Base-by-base conservation (phyloP, 495 filamentous ascomycete species). In the Penicillium mononematosum region DNA sequence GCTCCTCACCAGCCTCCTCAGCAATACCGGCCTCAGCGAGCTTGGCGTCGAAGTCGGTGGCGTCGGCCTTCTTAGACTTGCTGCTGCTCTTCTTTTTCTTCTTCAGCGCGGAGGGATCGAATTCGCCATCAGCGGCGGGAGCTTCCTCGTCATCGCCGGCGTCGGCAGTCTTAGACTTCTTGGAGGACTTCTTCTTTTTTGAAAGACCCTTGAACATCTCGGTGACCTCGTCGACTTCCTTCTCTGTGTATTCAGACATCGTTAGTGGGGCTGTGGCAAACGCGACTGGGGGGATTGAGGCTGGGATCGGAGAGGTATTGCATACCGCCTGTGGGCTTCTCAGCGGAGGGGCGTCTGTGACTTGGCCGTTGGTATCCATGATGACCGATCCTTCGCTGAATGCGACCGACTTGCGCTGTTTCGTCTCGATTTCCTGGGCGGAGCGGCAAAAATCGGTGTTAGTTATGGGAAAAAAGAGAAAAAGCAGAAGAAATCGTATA, bases 371-470 rank as follows among this genome's bases (percentile, higher is more conserved):
- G 67, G 83, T 83, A 76, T 93, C 87, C 63, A 95, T 90, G 64
- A 95, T 86, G 58, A 88, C 84, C 49, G 87, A 78, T 59, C 87
- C 89, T 73, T 92, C 89, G 66, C 85, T 90, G 73, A 96, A 96
- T 31, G 90, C 88, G 63, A 96, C 92, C 34, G 89, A 93, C 70
- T 96, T 96, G 74, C 92, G 89, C 68, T 85, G 83, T 71, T 76
- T 79, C 47, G 66, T 65, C 59, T 70, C 69, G 50, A 66, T 63
- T 69, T 75, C 66, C 70, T 70, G 46, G 51, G 25, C 12, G 46
- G 46, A 45, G 39, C 34, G 56, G 14, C 5, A 49, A 58, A 39
- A 38, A 51, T 44, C 55, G 16, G 44, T 31, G 47, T 66, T 54
- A 66, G 63, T 41, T 44, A 20, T 59, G 61, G 49, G 17, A 55